Percentiles rank a stretch among this genome's conserved stretches.
Conservation (phyloP, 495 filamentous ascomycete species). For the Tuber microsphaerosporum region DNA sequence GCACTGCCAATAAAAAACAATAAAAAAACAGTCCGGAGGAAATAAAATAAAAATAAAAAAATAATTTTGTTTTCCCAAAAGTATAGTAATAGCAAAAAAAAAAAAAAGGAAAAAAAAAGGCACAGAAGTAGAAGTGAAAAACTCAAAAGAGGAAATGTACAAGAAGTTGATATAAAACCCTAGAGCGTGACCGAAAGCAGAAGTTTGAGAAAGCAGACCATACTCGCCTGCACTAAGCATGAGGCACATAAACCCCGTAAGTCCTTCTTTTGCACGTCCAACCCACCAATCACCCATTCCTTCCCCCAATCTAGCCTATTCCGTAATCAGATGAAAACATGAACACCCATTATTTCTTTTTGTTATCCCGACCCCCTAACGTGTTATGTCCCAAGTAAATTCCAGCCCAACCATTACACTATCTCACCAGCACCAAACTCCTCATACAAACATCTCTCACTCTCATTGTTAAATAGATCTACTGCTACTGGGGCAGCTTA, state of each 20-base stretch:
- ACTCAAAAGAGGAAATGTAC: conserved; percentile 26
- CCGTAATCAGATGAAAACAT: conserved; percentile 40
- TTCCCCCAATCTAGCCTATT: conserved; percentile 15
- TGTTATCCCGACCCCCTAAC: conserved; percentile 17
- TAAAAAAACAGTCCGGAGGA: not conserved
- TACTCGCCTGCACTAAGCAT: conserved; percentile 24
- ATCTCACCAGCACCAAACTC: conserved; percentile 34
- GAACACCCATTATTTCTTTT: conserved; percentile 34
- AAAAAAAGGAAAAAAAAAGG: conserved; percentile 7
- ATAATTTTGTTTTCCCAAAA: conserved; percentile 6
- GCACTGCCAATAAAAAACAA: not conserved
- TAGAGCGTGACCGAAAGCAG: conserved; percentile 33
- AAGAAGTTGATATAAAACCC: conserved; percentile 15
- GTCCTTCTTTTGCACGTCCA: not conserved
- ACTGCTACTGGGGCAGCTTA: conserved; percentile 40
- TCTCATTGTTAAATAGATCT: conserved; percentile 8
- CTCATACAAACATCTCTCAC: conserved; percentile 16
- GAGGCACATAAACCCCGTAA: conserved; percentile 14
- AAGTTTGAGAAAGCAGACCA: conserved; percentile 27
- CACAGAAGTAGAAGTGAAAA: conserved; percentile 18
- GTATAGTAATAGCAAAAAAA: not conserved
- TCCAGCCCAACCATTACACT: conserved; percentile 32
- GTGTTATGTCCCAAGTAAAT: conserved; percentile 29
- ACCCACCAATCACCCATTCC: conserved; percentile 12
- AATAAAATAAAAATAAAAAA: conserved; percentile 6